Percentiles rank a stretch among this genome's conserved stretches.
phyloP scores from a whole-genome alignment of 805 yeast species.

The Yamadazyma sp. region DNA sequence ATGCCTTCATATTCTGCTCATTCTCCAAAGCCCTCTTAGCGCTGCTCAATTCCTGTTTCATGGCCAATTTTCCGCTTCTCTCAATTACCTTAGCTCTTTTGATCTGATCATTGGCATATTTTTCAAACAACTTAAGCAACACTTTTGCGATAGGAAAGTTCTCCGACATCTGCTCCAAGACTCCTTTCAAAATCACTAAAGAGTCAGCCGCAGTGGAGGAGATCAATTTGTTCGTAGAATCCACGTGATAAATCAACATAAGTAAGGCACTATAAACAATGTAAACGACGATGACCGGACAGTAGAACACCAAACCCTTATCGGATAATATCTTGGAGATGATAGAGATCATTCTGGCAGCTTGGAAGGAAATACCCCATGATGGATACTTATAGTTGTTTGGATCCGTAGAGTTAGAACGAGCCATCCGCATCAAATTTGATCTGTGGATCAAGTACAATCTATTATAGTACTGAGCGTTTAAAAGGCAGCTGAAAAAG shows the following conservation, averaged over 20 bases:
- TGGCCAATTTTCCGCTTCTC: conserved; percentile 37
- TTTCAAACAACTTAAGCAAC: conserved; percentile 37
- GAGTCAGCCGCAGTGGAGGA: conserved; percentile 46
- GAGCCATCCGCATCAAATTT: conserved; percentile 54
- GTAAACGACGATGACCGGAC: conserved; percentile 61
- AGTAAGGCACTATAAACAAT: conserved; percentile 62
- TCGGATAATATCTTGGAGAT: conserved; percentile 57
- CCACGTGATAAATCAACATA: conserved; percentile 71
- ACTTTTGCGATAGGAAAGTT: conserved; percentile 42
- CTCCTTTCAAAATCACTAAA: conserved; percentile 36
- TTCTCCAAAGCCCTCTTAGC: conserved; percentile 24
- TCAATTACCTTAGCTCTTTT: conserved; percentile 43
- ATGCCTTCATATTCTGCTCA: conserved; percentile 20
- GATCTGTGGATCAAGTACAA: conserved; percentile 70
- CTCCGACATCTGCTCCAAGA: conserved; percentile 35
- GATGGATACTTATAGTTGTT: conserved; percentile 57
- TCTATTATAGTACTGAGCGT: conserved; percentile 71
- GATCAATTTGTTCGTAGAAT: conserved; percentile 40
- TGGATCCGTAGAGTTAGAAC: conserved; percentile 39
- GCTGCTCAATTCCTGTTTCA: conserved; percentile 34
- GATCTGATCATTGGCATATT: conserved; percentile 42
- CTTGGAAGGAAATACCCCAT: conserved; percentile 82
- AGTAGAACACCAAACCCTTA: conserved; percentile 47
- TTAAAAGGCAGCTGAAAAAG: conserved; percentile 57
- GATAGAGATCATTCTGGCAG: conserved; percentile 71